Evolutionary conservation across 192 early-diverging fungal genomes (phyloP), one percentile per base, ranked within the genome.

Genomic region (Backusella luteola): DNA sequence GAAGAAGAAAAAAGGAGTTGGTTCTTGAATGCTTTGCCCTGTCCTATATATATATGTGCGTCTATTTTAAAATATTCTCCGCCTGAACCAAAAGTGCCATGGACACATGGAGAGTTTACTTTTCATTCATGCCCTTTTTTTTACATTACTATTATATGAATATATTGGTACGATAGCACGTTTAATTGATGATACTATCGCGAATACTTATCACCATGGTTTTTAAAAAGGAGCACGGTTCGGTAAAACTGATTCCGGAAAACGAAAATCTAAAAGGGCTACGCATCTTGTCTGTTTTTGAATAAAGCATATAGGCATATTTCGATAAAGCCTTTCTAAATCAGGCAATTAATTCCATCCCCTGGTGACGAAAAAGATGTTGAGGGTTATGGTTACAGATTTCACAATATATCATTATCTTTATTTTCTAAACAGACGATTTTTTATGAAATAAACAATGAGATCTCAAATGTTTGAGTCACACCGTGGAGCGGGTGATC

Each of bases 21-120:
- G 1, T 39, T 39, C 26, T 63, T 63, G 56, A 14, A 23, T 29
- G 12, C 9, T 29, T 63, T 63, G 56, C 56, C 26, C 56, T 63
- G 56, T 63, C 2, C 29, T 52, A 49, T 29, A 42, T 66, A 42
- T 66, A 74, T 26, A 63, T 29, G 8, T 63, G 5, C 29, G 56
- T 63, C 56, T 63, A 29, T 29, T 63, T 63, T 63, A 29, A 63
- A 63, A 63, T 63, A 63, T 63, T 32, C 56, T 63, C 56, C 56
- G 56, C 56, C 56, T 63, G 23, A 63, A 63, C 26, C 46, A n/a
- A 63, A 63, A 63, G 26, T 63, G 26, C 9, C 11, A 12, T 63
- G 23, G 56, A 63, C 56, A 63, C 56, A 63, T 63, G 56, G 26
- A 63, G 23, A 29, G 11, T 63, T 63, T 63, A 29, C 56, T 29